phyloP scores from a whole-genome alignment of 179 eudicot genomes.

The Sideroxylon spinosum region DNA sequence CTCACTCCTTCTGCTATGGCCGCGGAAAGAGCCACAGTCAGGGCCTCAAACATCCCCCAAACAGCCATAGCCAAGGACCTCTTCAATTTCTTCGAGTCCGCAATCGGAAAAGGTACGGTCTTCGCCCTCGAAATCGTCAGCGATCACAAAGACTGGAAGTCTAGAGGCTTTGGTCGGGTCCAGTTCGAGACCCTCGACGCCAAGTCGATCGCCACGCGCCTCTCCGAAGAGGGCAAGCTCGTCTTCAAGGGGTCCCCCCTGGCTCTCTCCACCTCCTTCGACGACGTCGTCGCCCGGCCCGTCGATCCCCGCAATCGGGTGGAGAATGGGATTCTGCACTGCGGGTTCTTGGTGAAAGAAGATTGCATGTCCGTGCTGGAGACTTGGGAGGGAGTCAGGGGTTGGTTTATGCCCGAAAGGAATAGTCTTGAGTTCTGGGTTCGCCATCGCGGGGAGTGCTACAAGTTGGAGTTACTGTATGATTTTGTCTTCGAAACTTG shows the following conservation, averaged over 20 bases:
- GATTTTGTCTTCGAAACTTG: conserved; percentile 62
- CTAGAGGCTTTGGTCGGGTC: conserved; percentile 68
- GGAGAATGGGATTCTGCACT: conserved; percentile 41
- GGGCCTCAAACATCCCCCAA: conserved; percentile 61
- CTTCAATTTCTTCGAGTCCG: conserved; percentile 43
- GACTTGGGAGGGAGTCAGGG: conserved; percentile 50
- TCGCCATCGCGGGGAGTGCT: conserved; percentile 29
- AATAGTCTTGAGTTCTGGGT: conserved; percentile 52
- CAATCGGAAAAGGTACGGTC: conserved; percentile 45
- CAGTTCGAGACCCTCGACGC: conserved; percentile 71
- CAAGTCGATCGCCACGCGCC: conserved; percentile 37
- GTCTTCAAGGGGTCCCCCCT: conserved; percentile 43
- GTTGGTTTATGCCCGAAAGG: conserved; percentile 73
- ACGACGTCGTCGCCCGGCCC: conserved; percentile 64
- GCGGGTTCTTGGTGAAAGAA: conserved; percentile 54
- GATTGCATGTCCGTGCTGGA: conserved; percentile 58
- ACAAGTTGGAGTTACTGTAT: conserved; percentile 67
- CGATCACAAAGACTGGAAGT: conserved; percentile 73
- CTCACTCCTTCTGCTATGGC: conserved; percentile 27
- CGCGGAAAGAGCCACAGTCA: conserved; percentile 31
- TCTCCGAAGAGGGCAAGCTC: conserved; percentile 29
- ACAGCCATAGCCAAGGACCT: conserved; percentile 63
- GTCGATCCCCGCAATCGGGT: conserved; percentile 42
- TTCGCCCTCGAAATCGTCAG: conserved; percentile 75
- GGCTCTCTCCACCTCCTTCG: conserved; percentile 36